Evolutionary conservation across 306 rosid genomes (phyloP).

Genomic region (Astragalus glycyphyllos): DNA sequence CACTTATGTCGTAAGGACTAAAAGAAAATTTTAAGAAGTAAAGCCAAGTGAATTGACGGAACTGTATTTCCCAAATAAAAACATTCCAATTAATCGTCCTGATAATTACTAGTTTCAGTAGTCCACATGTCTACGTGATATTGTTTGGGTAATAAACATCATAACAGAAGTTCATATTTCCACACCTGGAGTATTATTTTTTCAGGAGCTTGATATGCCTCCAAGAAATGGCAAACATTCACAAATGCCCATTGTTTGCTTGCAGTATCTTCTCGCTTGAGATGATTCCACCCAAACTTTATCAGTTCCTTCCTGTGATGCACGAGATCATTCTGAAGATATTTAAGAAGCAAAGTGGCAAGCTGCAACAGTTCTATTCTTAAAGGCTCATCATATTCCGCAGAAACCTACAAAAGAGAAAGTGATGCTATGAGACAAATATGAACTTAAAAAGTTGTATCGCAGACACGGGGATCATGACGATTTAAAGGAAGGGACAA

Average conservation of each 20-base stretch:
- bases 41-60: slow-evolving; percentile 9
- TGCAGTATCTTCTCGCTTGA: slow-evolving; percentile 98
- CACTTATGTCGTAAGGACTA: slow-evolving; percentile 6
- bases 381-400: slow-evolving; percentile 95
- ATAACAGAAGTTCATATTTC: slow-evolving; percentile 27
- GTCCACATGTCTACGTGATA: slow-evolving; percentile 18
- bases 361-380: slow-evolving; percentile 97
- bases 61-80: slow-evolving; percentile 32
- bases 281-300: slow-evolving; percentile 99
- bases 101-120: slow-evolving; percentile 29
- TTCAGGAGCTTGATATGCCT: slow-evolving; percentile 99
- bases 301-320: slow-evolving; percentile 97
- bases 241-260: slow-evolving; percentile 99
- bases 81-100: slow-evolving; percentile 1
- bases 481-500: slow-evolving; percentile 1
- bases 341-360: slow-evolving; percentile 94
- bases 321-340: slow-evolving; percentile 96
- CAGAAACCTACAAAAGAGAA: slow-evolving; percentile 78
- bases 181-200: slow-evolving; percentile 95
- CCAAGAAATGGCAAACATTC: slow-evolving; percentile 98
- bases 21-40: slow-evolving; percentile 13
- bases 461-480: slow-evolving; percentile 6
- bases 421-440: slow-evolving; percentile 25
- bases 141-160: background rate
- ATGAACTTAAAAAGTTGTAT: background rate